Conservation (phyloP, 176 grass and related monocot species). For the Ensete glaucum region DNA sequence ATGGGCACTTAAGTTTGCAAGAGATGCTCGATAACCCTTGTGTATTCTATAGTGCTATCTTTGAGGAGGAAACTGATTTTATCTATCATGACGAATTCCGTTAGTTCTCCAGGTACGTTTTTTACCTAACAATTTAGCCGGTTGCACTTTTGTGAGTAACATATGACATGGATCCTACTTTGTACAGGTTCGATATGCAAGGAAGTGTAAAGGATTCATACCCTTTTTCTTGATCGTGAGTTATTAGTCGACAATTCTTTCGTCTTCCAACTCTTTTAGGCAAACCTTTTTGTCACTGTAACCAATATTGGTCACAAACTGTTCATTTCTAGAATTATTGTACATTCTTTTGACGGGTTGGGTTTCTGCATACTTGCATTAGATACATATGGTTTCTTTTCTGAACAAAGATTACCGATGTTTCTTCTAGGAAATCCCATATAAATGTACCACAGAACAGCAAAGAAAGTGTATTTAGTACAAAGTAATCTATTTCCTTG, state of each 20-base stretch:
- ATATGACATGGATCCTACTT: background rate
- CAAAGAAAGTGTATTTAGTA: too few species aligned
- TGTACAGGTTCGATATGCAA: background rate
- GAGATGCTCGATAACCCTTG: slow-evolving; percentile 96
- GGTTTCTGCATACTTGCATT: too few species aligned
- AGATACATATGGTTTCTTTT: too few species aligned
- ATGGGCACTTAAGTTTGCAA: slow-evolving; percentile 65
- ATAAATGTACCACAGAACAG: too few species aligned
- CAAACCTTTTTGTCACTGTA: background rate
- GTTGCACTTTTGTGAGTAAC: background rate
- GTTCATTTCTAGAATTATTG: background rate
- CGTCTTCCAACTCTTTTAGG: background rate
- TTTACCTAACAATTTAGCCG: background rate
- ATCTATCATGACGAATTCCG: slow-evolving; percentile 75
- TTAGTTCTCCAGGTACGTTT: slow-evolving; percentile 33
- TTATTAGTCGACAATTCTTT: background rate
- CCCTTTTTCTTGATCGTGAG: background rate
- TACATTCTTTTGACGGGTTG: background rate
- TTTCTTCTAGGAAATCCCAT: too few species aligned
- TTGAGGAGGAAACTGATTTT: slow-evolving; percentile 65
- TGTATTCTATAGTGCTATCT: slow-evolving; percentile 80
- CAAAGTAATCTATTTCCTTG: too few species aligned
- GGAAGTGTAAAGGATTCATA: background rate
- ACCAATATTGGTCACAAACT: background rate
- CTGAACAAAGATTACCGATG: too few species aligned